Percentiles rank a stretch among this genome's conserved stretches.
phyloP scores from a whole-genome alignment of 352 stramenopile species.

The Globisporangium acanthophoron region DNA sequence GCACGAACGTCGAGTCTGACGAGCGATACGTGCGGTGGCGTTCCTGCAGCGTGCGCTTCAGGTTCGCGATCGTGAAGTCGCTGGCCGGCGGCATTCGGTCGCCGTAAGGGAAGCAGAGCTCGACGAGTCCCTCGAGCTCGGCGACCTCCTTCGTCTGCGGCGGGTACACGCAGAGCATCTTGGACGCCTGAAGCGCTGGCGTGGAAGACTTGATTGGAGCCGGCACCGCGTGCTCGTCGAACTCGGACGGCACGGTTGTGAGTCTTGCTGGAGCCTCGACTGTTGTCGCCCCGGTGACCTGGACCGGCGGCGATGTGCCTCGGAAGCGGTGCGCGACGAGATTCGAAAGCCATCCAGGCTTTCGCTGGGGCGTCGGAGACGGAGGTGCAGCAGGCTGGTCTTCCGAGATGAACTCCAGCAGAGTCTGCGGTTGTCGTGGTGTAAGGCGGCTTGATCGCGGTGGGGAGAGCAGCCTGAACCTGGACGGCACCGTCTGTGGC shows the following conservation, averaged over 20 bases:
- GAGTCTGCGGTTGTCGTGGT: slow-evolving; percentile 19
- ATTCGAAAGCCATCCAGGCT: slow-evolving; percentile 28
- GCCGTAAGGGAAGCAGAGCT: slow-evolving; percentile 77
- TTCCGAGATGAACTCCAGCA: slow-evolving; percentile 27
- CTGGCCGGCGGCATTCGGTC: slow-evolving; percentile 29
- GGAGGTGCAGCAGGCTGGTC: slow-evolving; percentile 12
- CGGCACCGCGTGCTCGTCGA: not conserved
- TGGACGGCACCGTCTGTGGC: slow-evolving; percentile 10
- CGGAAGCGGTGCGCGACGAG: slow-evolving; percentile 26
- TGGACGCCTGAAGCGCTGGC: slow-evolving; percentile 18
- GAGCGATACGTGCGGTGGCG: slow-evolving; percentile 61
- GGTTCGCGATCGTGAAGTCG: slow-evolving; percentile 50
- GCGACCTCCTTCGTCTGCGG: slow-evolving; percentile 32
- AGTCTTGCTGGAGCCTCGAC: slow-evolving; percentile 2
- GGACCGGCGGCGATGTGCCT: slow-evolving; percentile 9
- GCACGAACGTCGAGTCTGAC: slow-evolving; percentile 61
- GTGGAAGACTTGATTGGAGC: not conserved
- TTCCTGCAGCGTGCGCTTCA: slow-evolving; percentile 59
- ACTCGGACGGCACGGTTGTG: not conserved
- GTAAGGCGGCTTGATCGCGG: slow-evolving; percentile 18
- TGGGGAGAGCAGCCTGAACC: slow-evolving; percentile 21
- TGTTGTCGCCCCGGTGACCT: not conserved
- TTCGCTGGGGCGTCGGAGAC: slow-evolving; percentile 10
- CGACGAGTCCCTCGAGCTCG: slow-evolving; percentile 56
- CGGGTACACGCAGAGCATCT: slow-evolving; percentile 51